Conservation (phyloP, 352 stramenopile species). For the Pythium plurisporium region DNA sequence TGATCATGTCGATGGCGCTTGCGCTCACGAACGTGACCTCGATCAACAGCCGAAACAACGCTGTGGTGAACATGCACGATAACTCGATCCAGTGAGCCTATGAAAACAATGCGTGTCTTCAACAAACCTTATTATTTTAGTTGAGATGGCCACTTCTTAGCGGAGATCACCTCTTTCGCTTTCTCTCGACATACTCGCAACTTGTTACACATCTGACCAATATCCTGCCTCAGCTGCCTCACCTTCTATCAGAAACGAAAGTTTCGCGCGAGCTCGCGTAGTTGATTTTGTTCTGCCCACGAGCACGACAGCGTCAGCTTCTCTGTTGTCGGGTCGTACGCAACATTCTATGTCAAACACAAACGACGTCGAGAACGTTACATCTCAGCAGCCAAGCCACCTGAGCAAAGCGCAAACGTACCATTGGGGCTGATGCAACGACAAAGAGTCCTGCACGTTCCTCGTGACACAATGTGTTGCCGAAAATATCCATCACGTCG, state of each 20-base stretch:
- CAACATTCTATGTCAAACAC: slow-evolving; percentile 33
- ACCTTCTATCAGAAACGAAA: slow-evolving; percentile 46
- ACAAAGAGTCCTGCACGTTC: slow-evolving; percentile 66
- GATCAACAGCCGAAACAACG: slow-evolving; percentile 58
- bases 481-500: slow-evolving; percentile 59
- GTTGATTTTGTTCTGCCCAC: slow-evolving; percentile 57
- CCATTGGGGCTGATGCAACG: slow-evolving; percentile 54
- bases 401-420: slow-evolving; percentile 27
- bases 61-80: slow-evolving; percentile 5
- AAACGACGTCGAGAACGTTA: too few species aligned
- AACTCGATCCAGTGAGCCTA: slow-evolving; percentile 6
- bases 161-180: too few species aligned
- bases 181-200: too few species aligned
- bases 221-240: not conserved
- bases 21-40: slow-evolving; percentile 70
- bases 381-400: too few species aligned
- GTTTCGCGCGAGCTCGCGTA: slow-evolving; percentile 64
- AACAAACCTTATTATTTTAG: not conserved
- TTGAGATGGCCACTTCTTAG: not conserved
- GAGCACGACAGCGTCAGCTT: slow-evolving; percentile 44
- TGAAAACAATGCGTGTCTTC: not conserved
- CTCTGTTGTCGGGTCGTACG: slow-evolving; percentile 61
- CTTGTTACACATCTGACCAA: too few species aligned
- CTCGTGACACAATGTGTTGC: slow-evolving; percentile 57
- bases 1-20: slow-evolving; percentile 82